Evolutionary conservation across 176 grass and related monocot species (phyloP).

Genomic region (Triticum monococcum): DNA sequence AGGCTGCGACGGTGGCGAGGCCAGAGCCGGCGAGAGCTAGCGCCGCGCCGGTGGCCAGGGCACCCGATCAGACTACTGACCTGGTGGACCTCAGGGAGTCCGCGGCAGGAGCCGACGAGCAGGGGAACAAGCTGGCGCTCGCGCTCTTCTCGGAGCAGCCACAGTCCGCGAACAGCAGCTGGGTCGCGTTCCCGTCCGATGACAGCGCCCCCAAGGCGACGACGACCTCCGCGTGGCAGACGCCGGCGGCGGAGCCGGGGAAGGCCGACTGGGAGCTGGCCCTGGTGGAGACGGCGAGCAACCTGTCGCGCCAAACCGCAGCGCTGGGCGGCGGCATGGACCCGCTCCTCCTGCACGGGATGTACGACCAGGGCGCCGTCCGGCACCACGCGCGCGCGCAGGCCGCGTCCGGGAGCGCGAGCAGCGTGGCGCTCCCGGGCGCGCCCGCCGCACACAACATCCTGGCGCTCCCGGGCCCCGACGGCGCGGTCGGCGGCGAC

Average conservation of each 20-base stretch:
- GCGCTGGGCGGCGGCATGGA: constrained; percentile 64
- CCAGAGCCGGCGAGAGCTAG: neutral
- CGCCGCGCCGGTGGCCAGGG: neutral
- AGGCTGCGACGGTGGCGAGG: neutral
- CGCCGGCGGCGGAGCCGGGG: constrained; percentile 51
- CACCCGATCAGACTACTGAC: neutral
- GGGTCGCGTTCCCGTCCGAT: constrained; percentile 70
- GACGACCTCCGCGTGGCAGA: constrained; percentile 71
- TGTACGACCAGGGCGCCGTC: constrained; percentile 75
- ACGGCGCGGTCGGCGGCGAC: constrained; percentile 52
- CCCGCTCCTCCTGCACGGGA: constrained; percentile 63
- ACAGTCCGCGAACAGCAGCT: constrained; percentile 14
- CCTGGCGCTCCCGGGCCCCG: constrained; percentile 63
- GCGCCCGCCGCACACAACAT: constrained; percentile 1
- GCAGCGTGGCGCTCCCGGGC: constrained; percentile 55
- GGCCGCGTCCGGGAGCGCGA: constrained; percentile 51
- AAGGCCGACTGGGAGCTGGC: constrained; percentile 83
- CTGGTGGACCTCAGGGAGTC: constrained; percentile 69
- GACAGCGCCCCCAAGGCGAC: neutral
- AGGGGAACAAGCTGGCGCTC: constrained; percentile 68
- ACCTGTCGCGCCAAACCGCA: constrained; percentile 52
- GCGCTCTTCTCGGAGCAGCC: constrained; percentile 63
- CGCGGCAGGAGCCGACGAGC: constrained; percentile 33
- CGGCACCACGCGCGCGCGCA: constrained; percentile 51
- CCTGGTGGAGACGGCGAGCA: constrained; percentile 74